phyloP scores from a whole-genome alignment of 176 grass and related monocot species.

The Secale cereale region DNA sequence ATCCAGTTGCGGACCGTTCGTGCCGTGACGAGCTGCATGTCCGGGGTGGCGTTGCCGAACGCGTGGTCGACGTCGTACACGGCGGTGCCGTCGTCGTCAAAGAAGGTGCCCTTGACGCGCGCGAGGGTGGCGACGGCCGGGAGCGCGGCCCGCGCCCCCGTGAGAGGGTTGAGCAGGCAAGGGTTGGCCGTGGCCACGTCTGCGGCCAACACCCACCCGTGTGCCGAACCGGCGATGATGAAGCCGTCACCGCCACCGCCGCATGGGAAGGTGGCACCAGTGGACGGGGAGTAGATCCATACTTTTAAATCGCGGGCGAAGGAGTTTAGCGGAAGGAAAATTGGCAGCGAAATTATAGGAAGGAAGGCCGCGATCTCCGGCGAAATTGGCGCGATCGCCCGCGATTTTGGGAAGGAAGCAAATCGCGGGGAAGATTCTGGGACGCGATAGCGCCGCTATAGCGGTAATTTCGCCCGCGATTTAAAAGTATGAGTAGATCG shows the following conservation, averaged over 20 bases:
- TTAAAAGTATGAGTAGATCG: no score
- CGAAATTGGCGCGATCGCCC: no score
- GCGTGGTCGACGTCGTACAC: not conserved
- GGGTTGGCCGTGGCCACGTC: slow-evolving; percentile 5
- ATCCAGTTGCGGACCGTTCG: not conserved
- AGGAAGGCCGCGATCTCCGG: no score
- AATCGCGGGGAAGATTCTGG: no score
- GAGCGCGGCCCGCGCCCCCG: not conserved
- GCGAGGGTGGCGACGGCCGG: not conserved
- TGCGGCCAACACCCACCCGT: slow-evolving; percentile 26
- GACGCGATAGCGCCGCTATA: no score
- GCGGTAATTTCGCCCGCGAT: no score
- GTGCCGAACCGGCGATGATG: not conserved
- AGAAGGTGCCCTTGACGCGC: not conserved
- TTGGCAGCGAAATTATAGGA: no score
- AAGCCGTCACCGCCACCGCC: not conserved
- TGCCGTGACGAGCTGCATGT: not conserved
- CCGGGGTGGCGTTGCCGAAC: not conserved
- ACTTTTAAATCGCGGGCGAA: no score
- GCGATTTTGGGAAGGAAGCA: no score
- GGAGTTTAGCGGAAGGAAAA: no score
- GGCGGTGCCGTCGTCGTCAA: not conserved
- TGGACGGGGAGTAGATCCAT: slow-evolving; percentile 11
- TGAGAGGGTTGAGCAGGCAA: slow-evolving; percentile 29
- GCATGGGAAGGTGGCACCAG: not conserved